phyloP scores from a whole-genome alignment of 2,329 filamentous ascomycete genomes.

The Epichloe festucae region DNA sequence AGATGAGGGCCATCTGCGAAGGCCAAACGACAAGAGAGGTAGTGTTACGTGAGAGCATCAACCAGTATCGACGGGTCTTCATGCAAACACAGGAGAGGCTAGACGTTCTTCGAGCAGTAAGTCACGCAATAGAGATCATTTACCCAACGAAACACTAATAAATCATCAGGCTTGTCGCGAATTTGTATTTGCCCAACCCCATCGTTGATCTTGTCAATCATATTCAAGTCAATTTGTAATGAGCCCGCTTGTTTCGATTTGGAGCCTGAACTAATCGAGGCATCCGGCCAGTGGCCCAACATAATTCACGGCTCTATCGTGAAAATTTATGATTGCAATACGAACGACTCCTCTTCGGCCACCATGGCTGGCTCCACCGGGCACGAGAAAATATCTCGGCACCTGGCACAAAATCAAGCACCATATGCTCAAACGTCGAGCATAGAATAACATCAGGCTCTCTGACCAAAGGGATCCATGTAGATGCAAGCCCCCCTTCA shows the following conservation, averaged over 20 bases:
- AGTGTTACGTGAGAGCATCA: constrained; percentile 71
- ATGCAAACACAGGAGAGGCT: constrained; percentile 68
- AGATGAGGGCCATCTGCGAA: constrained; percentile 94
- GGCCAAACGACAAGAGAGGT: constrained; percentile 61
- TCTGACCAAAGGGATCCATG: neutral
- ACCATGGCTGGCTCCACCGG: neutral
- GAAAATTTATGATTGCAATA: neutral
- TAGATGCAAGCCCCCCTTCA: neutral
- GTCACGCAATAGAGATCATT: constrained; percentile 17
- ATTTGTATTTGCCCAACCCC: constrained; percentile 19
- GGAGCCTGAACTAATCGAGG: neutral
- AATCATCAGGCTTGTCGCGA: constrained; percentile 24
- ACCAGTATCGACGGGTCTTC: constrained; percentile 80
- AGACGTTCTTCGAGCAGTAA: constrained; percentile 48
- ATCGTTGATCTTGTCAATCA: neutral
- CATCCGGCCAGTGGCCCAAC: neutral
- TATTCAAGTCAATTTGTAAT: neutral
- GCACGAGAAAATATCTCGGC: neutral
- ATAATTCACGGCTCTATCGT: neutral
- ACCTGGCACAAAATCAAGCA: neutral
- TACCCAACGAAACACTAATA: neutral
- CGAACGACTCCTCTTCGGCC: neutral
- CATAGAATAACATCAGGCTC: too few relatives aligned
- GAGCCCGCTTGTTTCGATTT: too few relatives aligned
- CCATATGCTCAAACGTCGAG: neutral